Percentiles rank a stretch among this genome's conserved stretches.
Conservation (phyloP, 2,329 filamentous ascomycete genomes). For the Cordyceps fumosorosea region DNA sequence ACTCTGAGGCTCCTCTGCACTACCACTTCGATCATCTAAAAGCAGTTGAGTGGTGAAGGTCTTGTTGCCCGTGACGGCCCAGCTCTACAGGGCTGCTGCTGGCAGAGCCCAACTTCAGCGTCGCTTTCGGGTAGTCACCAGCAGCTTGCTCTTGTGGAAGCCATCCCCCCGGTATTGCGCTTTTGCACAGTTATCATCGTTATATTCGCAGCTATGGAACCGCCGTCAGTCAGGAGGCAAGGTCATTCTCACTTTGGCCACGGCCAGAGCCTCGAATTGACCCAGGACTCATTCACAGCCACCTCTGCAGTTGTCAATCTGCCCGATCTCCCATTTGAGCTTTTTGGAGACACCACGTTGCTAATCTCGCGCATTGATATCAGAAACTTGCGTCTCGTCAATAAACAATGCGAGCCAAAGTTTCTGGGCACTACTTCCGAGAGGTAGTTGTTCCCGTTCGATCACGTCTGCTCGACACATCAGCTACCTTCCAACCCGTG, state of each 20-base stretch:
- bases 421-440: conserved; percentile 52
- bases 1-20: neutral
- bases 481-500: no score
- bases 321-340: conserved; percentile 44
- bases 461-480: no score
- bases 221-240: no score
- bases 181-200: no score
- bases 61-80: neutral
- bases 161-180: no score
- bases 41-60: neutral
- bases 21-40: neutral
- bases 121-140: no score
- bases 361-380: conserved; percentile 52
- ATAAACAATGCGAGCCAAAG: conserved; percentile 48
- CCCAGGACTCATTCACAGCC: no score
- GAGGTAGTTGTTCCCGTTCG: conserved; percentile 61
- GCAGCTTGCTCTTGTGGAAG: no score
- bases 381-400: conserved; percentile 55
- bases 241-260: no score
- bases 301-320: neutral
- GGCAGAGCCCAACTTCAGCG: neutral
- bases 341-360: conserved; percentile 51
- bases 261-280: no score
- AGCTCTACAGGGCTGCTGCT: neutral
- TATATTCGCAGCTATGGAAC: no score